phyloP scores from a whole-genome alignment of 169 alveolate genomes.

The Cryptosporidium tyzzeri region DNA sequence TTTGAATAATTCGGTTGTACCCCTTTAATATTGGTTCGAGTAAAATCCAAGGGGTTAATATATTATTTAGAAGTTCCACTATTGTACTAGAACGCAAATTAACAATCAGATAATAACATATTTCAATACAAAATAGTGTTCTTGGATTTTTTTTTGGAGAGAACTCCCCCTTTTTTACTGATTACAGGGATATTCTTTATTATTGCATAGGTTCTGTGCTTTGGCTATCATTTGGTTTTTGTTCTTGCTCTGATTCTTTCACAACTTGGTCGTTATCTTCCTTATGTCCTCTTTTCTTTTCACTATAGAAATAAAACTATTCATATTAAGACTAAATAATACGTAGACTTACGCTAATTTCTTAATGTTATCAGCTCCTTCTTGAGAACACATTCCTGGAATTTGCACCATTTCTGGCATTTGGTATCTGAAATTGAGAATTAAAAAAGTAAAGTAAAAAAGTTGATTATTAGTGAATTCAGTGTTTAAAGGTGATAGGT shows the following conservation, averaged over 20 bases:
- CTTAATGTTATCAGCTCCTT: conserved; percentile 21
- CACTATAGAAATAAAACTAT: conserved; percentile 3
- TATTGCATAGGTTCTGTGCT: background rate
- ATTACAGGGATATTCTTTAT: background rate
- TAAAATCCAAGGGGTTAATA: background rate
- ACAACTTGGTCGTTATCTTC: background rate
- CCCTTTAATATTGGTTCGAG: background rate
- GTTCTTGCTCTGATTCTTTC: background rate
- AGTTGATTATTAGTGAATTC: background rate
- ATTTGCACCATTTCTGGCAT: conserved; percentile 48
- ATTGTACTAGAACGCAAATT: background rate
- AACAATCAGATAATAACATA: background rate
- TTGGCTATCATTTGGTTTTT: background rate
- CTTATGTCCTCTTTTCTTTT: conserved; percentile 55
- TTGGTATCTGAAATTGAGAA: conserved; percentile 21
- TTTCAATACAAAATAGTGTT: too few relatives aligned
- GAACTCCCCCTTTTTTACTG: background rate
- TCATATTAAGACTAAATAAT: background rate
- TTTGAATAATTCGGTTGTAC: background rate
- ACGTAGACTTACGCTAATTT: conserved; percentile 48
- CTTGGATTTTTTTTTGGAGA: too few relatives aligned
- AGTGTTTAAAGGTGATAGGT: background rate
- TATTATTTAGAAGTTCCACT: background rate
- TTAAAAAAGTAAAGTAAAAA: too few relatives aligned
- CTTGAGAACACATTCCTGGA: conserved; percentile 74